phyloP scores from a whole-genome alignment of 2,329 filamentous ascomycete genomes.

The Aquanectria penicillioides region DNA sequence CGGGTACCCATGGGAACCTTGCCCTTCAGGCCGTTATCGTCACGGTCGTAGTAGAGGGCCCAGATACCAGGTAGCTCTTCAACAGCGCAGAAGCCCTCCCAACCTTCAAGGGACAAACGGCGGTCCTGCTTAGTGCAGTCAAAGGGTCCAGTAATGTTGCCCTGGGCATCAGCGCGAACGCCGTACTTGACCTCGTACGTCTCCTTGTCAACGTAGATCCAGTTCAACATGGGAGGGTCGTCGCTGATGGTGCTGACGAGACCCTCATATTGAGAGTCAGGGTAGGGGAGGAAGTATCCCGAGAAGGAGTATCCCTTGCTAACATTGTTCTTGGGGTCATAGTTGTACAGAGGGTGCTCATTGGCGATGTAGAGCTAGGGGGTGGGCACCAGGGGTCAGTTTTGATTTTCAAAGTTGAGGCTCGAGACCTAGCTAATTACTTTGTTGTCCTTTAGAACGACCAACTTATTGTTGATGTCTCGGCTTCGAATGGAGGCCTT shows the following conservation, averaged over 20 bases:
- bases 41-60: slow-evolving; percentile 59
- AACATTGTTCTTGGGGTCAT: slow-evolving; percentile 50
- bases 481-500: slow-evolving; percentile 57
- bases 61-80: slow-evolving; percentile 54
- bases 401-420: background rate
- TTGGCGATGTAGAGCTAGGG: slow-evolving; percentile 43
- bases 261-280: slow-evolving; percentile 58
- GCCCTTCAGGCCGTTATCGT: slow-evolving; percentile 54
- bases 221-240: slow-evolving; percentile 61
- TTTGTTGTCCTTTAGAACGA: slow-evolving; percentile 56
- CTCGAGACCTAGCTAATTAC: slow-evolving; percentile 33
- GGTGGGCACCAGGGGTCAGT: background rate
- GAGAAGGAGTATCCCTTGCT: slow-evolving; percentile 64
- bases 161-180: slow-evolving; percentile 53
- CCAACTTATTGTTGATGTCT: slow-evolving; percentile 54
- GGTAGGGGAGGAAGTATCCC: slow-evolving; percentile 68
- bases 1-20: slow-evolving; percentile 59
- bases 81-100: slow-evolving; percentile 62
- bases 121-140: slow-evolving; percentile 64
- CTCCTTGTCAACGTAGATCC: slow-evolving; percentile 58
- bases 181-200: slow-evolving; percentile 60
- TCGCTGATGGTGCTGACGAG: slow-evolving; percentile 60
- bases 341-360: slow-evolving; percentile 39
- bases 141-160: slow-evolving; percentile 57
- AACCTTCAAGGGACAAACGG: slow-evolving; percentile 58